These are phyloP conservation scores for Saturnispora gosingensis DNA, from an alignment of 805 yeast genomes.

Conservation along the genomic window DNA sequence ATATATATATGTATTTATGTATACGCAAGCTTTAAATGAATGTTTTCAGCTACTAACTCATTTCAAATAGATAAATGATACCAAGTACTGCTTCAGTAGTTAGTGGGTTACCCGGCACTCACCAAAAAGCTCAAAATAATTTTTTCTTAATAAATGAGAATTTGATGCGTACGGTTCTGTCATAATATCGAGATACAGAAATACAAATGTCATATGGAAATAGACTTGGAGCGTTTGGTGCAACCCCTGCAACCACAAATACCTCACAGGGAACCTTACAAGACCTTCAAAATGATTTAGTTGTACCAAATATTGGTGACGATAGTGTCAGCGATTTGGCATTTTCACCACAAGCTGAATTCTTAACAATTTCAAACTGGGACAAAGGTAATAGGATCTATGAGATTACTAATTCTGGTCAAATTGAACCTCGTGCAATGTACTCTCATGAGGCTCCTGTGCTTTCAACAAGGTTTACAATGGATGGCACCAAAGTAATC, in stretches of 20 bases:
- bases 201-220: slow-evolving; percentile 23
- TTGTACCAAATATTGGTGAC: slow-evolving; percentile 75
- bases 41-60: background rate
- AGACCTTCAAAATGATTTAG: slow-evolving; percentile 61
- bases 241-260: slow-evolving; percentile 5
- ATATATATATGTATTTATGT: background rate
- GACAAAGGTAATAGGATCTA: slow-evolving; percentile 90
- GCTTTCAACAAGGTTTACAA: slow-evolving; percentile 69
- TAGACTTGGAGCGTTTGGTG: slow-evolving; percentile 23
- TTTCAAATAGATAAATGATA: background rate
- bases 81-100: background rate
- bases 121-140: no score
- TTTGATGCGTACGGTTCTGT: background rate
- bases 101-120: slow-evolving; percentile 3
- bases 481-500: slow-evolving; percentile 79
- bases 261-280: slow-evolving; percentile 36
- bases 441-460: slow-evolving; percentile 89
- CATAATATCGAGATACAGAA: background rate
- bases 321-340: slow-evolving; percentile 79
- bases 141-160: background rate
- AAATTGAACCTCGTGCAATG: slow-evolving; percentile 79
- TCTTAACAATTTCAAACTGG: slow-evolving; percentile 82
- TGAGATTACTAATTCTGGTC: slow-evolving; percentile 69
- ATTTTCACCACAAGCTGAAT: slow-evolving; percentile 81
- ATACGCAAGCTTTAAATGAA: background rate